These are phyloP conservation scores for Metschnikowia anglica DNA, from an alignment of 805 yeast species.

Conservation along the genomic window DNA sequence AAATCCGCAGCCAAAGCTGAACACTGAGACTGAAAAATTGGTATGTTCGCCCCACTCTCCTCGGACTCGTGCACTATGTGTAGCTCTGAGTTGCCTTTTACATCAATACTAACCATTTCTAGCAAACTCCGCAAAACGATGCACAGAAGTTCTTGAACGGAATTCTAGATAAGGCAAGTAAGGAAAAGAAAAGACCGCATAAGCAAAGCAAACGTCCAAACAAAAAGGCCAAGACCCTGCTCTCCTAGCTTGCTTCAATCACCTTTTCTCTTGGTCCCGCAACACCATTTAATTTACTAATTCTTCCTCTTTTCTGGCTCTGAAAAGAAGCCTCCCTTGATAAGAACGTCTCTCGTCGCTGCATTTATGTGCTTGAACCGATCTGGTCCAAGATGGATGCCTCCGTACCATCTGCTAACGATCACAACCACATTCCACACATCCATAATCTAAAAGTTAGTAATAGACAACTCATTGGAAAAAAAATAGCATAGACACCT, in stretches of 20 bases:
- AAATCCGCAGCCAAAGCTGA: not conserved
- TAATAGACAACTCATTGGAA: slow-evolving; percentile 12
- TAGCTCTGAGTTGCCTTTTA: not conserved
- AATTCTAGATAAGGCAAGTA: slow-evolving; percentile 14
- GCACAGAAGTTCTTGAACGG: slow-evolving; percentile 18
- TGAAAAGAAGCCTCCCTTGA: slow-evolving; percentile 53
- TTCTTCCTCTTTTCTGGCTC: slow-evolving; percentile 14
- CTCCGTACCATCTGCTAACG: slow-evolving; percentile 93
- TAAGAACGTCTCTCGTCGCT: slow-evolving; percentile 80
- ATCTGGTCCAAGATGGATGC: slow-evolving; percentile 88
- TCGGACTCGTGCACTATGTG: not conserved
- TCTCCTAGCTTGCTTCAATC: not conserved
- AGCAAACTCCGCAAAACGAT: slow-evolving; percentile 9
- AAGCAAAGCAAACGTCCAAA: slow-evolving; percentile 1
- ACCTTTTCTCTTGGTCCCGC: not conserved
- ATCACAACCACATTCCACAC: slow-evolving; percentile 82
- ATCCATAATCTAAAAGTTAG: slow-evolving; percentile 57
- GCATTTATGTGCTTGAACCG: slow-evolving; percentile 91
- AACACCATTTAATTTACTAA: not conserved
- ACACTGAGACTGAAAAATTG: not conserved
- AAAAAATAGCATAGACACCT: not conserved
- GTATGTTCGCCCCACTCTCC: slow-evolving; percentile 1
- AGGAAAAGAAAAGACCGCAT: slow-evolving; percentile 13
- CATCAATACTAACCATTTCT: slow-evolving; percentile 3
- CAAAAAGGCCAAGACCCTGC: slow-evolving; percentile 12